Percentiles rank a stretch among this genome's conserved stretches.
Conservation (phyloP, 495 filamentous ascomycete species). For the Penicillium antarcticum region DNA sequence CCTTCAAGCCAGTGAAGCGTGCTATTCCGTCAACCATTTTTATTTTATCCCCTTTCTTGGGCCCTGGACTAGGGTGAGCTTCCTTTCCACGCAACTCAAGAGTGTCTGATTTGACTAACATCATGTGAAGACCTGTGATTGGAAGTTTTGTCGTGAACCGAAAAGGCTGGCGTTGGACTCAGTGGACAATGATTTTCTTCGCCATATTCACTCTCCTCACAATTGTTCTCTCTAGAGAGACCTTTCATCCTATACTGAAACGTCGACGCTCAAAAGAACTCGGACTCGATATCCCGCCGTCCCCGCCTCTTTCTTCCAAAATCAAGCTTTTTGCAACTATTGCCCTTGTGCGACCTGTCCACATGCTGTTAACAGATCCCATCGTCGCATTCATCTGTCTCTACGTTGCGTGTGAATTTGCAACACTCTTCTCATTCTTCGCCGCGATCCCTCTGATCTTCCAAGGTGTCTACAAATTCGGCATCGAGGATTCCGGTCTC, state of each 20-base stretch:
- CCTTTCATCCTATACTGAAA: slow-evolving; percentile 61
- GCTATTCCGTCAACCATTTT: slow-evolving; percentile 32
- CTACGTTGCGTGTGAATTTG: slow-evolving; percentile 62
- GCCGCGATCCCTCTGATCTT: slow-evolving; percentile 59
- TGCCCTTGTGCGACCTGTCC: slow-evolving; percentile 55
- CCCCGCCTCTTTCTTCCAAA: slow-evolving; percentile 29
- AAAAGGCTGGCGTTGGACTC: slow-evolving; percentile 62
- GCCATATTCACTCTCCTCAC: slow-evolving; percentile 36
- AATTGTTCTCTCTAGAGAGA: slow-evolving; percentile 42
- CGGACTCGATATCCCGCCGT: slow-evolving; percentile 32
- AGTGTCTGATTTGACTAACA: slow-evolving; percentile 20
- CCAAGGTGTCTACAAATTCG: slow-evolving; percentile 46
- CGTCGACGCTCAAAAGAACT: slow-evolving; percentile 44
- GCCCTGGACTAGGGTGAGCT: slow-evolving; percentile 34
- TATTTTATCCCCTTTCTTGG: slow-evolving; percentile 39
- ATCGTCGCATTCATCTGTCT: slow-evolving; percentile 60
- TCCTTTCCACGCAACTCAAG: slow-evolving; percentile 1
- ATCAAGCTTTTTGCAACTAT: slow-evolving; percentile 51
- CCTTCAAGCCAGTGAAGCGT: slow-evolving; percentile 28
- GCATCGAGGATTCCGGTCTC: slow-evolving; percentile 49
- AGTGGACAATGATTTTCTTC: slow-evolving; percentile 51
- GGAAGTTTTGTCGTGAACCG: slow-evolving; percentile 58
- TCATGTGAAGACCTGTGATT: slow-evolving; percentile 53
- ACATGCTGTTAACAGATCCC: slow-evolving; percentile 64
- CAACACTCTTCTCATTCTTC: slow-evolving; percentile 64